A percentile compares a stretch with the other conserved stretches of the same genome.
Evolutionary conservation across 345 rosid genomes (phyloP).

Genomic region (Camelina neglecta): DNA sequence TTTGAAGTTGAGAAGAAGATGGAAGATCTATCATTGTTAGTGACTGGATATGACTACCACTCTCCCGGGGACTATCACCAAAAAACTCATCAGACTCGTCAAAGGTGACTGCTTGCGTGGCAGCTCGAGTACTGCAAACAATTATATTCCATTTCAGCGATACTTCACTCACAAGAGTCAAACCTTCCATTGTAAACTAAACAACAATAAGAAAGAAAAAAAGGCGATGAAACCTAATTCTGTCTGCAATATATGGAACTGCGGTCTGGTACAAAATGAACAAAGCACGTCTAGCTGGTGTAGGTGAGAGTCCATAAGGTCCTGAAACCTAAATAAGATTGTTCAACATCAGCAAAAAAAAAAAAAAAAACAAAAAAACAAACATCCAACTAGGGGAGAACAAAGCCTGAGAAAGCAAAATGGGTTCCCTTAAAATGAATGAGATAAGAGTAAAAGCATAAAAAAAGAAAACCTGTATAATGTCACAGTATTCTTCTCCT

Average conservation of each 20-base stretch:
- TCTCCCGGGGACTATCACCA: slow-evolving; percentile 39
- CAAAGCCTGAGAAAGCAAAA: background rate
- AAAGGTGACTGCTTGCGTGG: slow-evolving; percentile 70
- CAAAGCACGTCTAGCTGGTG: slow-evolving; percentile 92
- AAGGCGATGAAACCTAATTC: slow-evolving; percentile 63
- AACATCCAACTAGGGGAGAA: background rate
- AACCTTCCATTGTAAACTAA: background rate
- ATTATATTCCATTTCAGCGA: background rate
- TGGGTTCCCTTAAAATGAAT: background rate
- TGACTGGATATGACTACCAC: slow-evolving; percentile 46
- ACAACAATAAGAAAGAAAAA: background rate
- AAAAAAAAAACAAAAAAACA: background rate
- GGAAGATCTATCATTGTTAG: slow-evolving; percentile 43
- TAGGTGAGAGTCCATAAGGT: slow-evolving; percentile 81
- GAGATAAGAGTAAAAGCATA: background rate
- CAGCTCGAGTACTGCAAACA: slow-evolving; percentile 70
- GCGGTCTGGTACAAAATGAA: slow-evolving; percentile 83
- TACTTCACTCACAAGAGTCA: background rate
- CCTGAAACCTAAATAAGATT: slow-evolving; percentile 69
- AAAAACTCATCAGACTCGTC: slow-evolving; percentile 63
- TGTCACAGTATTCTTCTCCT: slow-evolving; percentile 97
- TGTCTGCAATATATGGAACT: slow-evolving; percentile 82
- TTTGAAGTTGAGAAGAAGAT: slow-evolving; percentile 50
- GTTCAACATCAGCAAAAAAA: slow-evolving; percentile 3
- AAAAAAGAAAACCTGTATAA: slow-evolving; percentile 67